phyloP scores from a whole-genome alignment of 352 stramenopile species.

The Detonula confervacea region DNA sequence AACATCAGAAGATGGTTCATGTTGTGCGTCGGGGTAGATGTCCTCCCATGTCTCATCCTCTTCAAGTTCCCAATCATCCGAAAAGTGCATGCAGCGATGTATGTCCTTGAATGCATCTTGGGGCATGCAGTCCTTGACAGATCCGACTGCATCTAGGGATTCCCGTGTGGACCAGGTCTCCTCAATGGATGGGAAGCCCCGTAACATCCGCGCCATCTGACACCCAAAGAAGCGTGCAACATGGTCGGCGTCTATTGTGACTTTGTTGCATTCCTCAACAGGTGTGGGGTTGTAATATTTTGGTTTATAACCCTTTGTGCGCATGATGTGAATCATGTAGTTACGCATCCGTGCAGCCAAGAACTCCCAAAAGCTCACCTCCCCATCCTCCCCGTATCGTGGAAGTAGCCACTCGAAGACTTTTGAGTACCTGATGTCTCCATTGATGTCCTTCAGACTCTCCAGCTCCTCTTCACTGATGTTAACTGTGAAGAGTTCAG shows the following conservation, averaged over 20 bases:
- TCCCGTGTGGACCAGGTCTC: slow-evolving; percentile 1
- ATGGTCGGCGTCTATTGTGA: neutral
- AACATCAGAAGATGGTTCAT: neutral
- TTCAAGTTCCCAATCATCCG: slow-evolving; percentile 3
- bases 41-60: neutral
- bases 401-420: slow-evolving; percentile 11
- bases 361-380: neutral
- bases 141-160: neutral
- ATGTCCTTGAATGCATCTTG: neutral
- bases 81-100: slow-evolving; percentile 1
- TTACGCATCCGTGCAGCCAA: slow-evolving; percentile 4
- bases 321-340: slow-evolving; percentile 9
- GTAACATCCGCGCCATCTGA: neutral
- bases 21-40: neutral
- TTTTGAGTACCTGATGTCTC: too few species aligned
- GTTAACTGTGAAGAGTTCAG: neutral
- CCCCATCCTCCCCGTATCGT: neutral
- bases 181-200: neutral
- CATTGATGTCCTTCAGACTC: too few species aligned
- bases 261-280: neutral
- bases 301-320: neutral
- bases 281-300: slow-evolving; percentile 1
- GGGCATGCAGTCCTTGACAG: neutral
- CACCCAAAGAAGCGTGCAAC: neutral
- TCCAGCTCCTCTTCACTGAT: too few species aligned